These are phyloP conservation scores for Exophiala aquamarina DNA, from an alignment of 2,329 filamentous ascomycete genomes.

Conservation along the genomic window DNA sequence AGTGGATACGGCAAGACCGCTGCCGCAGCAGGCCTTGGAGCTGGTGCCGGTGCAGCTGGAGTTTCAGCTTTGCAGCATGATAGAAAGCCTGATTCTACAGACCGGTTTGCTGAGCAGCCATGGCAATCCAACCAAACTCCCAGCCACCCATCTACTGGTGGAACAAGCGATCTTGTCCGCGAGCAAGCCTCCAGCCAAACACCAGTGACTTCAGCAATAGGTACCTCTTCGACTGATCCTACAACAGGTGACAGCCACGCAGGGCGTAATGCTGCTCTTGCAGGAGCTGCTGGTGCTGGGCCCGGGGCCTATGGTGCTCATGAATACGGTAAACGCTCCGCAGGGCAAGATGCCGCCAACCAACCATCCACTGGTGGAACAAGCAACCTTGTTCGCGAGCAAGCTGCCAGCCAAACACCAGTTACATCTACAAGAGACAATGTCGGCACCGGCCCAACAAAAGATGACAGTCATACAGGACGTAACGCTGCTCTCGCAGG, in stretches of 20 bases:
- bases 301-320: constrained; percentile 14
- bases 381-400: not conserved
- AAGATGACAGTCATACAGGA: constrained; percentile 11
- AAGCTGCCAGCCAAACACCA: not conserved
- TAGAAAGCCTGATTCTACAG: not conserved
- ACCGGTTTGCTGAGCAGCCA: not conserved
- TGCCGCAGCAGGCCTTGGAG: constrained; percentile 6
- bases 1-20: constrained; percentile 17
- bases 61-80: constrained; percentile 3
- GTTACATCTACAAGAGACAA: no score
- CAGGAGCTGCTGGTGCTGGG: constrained; percentile 15
- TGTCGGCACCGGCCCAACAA: not conserved
- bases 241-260: constrained; percentile 15
- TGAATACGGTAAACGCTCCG: constrained; percentile 9
- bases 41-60: constrained; percentile 10
- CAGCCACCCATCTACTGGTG: not conserved
- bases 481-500: constrained; percentile 15
- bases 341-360: not conserved
- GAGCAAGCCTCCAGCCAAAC: no score
- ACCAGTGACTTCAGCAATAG: no score
- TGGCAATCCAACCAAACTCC: not conserved
- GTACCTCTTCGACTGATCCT: no score
- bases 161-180: no score
- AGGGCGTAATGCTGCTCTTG: constrained; percentile 14
- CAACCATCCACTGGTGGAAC: not conserved